Conservation (phyloP, 163 green algal species). For the Prototheca cutis region DNA sequence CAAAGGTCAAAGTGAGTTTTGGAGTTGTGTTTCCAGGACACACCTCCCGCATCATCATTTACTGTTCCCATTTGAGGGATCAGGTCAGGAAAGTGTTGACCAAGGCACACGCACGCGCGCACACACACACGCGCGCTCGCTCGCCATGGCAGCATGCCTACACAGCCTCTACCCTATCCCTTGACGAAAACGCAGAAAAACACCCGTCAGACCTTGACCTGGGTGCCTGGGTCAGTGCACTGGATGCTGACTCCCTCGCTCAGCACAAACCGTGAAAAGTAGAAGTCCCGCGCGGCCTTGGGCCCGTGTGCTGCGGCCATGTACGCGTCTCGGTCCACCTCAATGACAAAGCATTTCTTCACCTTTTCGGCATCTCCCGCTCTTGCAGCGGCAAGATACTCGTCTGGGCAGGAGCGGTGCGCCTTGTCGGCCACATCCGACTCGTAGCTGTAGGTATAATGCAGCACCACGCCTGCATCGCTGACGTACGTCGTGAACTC, state of each 20-base stretch:
- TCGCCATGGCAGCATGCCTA: no score
- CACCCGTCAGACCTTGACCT: background rate
- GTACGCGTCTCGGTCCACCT: slow-evolving; percentile 40
- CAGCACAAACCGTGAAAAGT: slow-evolving; percentile 32
- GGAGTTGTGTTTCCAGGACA: background rate
- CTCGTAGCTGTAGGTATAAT: slow-evolving; percentile 26
- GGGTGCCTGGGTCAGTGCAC: slow-evolving; percentile 15
- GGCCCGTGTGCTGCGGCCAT: slow-evolving; percentile 22
- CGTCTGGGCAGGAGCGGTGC: slow-evolving; percentile 26
- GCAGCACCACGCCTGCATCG: slow-evolving; percentile 11
- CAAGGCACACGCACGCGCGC: no score
- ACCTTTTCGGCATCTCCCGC: background rate
- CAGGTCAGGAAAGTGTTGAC: no score
- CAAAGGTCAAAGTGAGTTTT: background rate
- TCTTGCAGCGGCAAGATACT: slow-evolving; percentile 5
- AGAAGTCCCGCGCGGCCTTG: slow-evolving; percentile 28
- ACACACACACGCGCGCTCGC: no score
- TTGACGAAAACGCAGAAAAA: no score
- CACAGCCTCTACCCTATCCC: no score
- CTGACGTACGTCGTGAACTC: background rate
- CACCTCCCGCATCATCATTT: no score
- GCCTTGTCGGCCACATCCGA: slow-evolving; percentile 39
- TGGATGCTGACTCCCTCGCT: slow-evolving; percentile 26
- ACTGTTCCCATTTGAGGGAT: no score
- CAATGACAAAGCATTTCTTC: slow-evolving; percentile 36